Conservation (phyloP, 148 eudicot genomes). For the Cornus controversa region DNA sequence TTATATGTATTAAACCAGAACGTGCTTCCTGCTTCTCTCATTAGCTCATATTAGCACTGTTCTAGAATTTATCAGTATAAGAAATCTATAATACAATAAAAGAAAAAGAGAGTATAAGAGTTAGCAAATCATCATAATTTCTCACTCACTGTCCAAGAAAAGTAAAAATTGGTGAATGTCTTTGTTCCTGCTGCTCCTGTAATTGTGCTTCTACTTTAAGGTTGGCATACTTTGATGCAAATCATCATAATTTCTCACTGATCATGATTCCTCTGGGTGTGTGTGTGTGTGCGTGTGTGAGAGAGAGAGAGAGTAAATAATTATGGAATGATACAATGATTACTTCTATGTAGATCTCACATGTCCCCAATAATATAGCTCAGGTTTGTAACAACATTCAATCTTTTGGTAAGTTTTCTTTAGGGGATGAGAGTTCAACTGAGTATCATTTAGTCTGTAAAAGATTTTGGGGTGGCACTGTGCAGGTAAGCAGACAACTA, state of each 20-base stretch:
- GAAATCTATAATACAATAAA: neutral
- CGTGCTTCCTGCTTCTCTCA: neutral
- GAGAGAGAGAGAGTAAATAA: neutral
- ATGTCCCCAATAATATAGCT: too few species aligned
- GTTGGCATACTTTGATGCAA: neutral
- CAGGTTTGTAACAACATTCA: too few species aligned
- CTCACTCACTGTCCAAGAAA: neutral
- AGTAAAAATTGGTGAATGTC: constrained; percentile 1
- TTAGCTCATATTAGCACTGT: neutral
- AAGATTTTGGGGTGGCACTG: too few species aligned
- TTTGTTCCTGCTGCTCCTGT: neutral
- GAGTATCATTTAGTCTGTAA: too few species aligned
- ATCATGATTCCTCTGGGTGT: constrained; percentile 1
- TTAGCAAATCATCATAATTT: neutral
- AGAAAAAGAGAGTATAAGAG: neutral
- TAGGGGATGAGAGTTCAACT: too few species aligned
- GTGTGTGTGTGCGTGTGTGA: neutral
- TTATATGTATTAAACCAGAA: neutral
- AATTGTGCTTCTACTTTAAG: neutral
- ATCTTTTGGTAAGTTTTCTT: too few species aligned
- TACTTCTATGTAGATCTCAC: too few species aligned
- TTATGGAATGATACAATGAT: neutral
- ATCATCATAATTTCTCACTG: neutral
- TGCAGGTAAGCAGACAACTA: too few species aligned
- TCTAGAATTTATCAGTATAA: neutral